Evolutionary conservation across 495 filamentous ascomycete genomes (phyloP).

Genomic region (Trichoderma virens): DNA sequence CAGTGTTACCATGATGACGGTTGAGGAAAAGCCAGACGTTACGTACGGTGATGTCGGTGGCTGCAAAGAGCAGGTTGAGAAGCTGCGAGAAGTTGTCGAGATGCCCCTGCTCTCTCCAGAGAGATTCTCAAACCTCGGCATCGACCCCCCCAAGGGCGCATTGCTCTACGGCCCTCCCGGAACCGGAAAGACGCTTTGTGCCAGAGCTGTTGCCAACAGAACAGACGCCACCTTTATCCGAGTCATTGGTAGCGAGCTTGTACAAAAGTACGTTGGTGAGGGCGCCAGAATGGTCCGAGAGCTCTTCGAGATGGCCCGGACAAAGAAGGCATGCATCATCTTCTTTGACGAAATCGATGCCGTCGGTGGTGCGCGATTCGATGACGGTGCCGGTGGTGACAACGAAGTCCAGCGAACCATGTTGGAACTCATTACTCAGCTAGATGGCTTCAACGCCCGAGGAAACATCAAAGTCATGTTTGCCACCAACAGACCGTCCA

Average conservation of each 20-base stretch:
- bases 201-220: constrained; percentile 91
- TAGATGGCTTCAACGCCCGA: constrained; percentile 94
- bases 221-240: constrained; percentile 98
- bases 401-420: constrained; percentile 99
- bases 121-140: constrained; percentile 93
- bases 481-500: constrained; percentile 94
- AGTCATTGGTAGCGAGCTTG: constrained; percentile 93
- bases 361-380: constrained; percentile 95
- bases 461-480: constrained; percentile 99
- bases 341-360: constrained; percentile 99
- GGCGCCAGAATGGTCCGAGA: constrained; percentile 97
- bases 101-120: constrained; percentile 95
- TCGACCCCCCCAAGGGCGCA: constrained; percentile 96
- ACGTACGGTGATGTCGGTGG: constrained; percentile 98
- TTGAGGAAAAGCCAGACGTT: constrained; percentile 98
- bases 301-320: constrained; percentile 98
- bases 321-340: constrained; percentile 99
- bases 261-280: constrained; percentile 98
- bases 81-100: constrained; percentile 95
- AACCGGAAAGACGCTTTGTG: constrained; percentile 96
- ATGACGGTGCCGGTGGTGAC: constrained; percentile 95
- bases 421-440: constrained; percentile 95
- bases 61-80: constrained; percentile 99
- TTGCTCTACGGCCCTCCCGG: constrained; percentile 94
- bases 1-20: constrained; percentile 99